phyloP scores from a whole-genome alignment of 768 basidiomycete species.

The Kwoniella dendrophila region DNA sequence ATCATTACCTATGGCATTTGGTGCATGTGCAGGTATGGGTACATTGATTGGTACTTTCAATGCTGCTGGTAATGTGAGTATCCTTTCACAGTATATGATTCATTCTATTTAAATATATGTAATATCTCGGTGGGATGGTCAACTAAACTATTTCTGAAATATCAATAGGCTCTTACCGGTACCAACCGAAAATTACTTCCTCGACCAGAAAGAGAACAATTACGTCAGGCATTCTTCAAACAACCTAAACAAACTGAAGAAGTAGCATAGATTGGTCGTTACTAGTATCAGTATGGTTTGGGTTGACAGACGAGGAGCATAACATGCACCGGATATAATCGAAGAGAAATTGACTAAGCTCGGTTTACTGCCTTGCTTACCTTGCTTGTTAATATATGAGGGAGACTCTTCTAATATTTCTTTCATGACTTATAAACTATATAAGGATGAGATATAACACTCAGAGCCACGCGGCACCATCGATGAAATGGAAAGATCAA shows the following conservation, averaged over 20 bases:
- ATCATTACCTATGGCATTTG: slow-evolving; percentile 79
- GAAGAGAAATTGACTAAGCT: too few species aligned
- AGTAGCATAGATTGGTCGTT: slow-evolving; percentile 3
- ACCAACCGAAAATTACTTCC: slow-evolving; percentile 43
- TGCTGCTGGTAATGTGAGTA: slow-evolving; percentile 66
- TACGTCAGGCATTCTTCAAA: slow-evolving; percentile 81
- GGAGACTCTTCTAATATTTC: too few species aligned
- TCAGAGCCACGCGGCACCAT: too few species aligned
- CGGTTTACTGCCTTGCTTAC: too few species aligned
- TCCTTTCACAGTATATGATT: neutral
- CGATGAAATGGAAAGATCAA: too few species aligned
- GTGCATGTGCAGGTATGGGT: slow-evolving; percentile 75
- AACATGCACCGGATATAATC: too few species aligned
- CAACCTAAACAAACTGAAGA: slow-evolving; percentile 51
- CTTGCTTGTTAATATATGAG: too few species aligned
- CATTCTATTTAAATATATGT: too few species aligned
- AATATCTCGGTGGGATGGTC: too few species aligned
- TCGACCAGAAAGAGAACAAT: slow-evolving; percentile 64
- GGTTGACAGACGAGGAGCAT: too few species aligned
- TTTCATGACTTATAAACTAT: too few species aligned
- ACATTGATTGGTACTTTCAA: slow-evolving; percentile 79
- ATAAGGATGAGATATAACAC: too few species aligned
- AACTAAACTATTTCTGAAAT: neutral
- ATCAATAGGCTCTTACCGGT: slow-evolving; percentile 44
- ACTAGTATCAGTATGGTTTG: neutral